phyloP scores from a whole-genome alignment of 2,329 filamentous ascomycete species.

The Bretziella fagacearum region DNA sequence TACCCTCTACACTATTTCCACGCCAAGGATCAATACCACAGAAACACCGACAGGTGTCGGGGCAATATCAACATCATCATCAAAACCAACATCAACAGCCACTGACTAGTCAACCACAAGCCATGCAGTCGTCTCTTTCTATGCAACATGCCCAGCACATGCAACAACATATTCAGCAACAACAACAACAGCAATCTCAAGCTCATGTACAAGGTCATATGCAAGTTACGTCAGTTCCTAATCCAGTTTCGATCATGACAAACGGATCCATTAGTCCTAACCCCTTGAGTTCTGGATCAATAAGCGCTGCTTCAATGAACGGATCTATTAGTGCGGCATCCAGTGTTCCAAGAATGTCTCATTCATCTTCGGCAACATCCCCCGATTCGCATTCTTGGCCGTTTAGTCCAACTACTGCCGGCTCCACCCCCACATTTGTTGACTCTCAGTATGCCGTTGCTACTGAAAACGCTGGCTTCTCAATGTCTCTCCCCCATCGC shows the following conservation, averaged over 20 bases:
- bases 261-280: not conserved
- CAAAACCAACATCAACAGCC: not conserved
- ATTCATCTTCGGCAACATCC: slow-evolving; percentile 5
- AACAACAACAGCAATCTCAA: slow-evolving; percentile 8
- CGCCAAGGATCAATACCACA: not conserved
- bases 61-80: not conserved
- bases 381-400: slow-evolving; percentile 10
- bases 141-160: too few species aligned
- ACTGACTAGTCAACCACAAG: not conserved
- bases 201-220: slow-evolving; percentile 1
- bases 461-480: too few species aligned
- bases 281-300: not conserved
- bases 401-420: not conserved
- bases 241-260: not conserved
- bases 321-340: not conserved
- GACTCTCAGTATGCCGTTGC: slow-evolving; percentile 6
- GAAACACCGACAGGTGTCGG: not conserved
- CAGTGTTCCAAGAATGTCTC: not conserved
- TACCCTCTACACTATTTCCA: not conserved
- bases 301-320: not conserved
- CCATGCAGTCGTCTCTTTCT: not conserved
- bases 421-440: not conserved
- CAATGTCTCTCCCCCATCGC: slow-evolving; percentile 8
- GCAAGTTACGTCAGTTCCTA: not conserved
- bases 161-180: not conserved